phyloP scores from a whole-genome alignment of 2,329 filamentous ascomycete genomes.

The Fusarium xylarioides region DNA sequence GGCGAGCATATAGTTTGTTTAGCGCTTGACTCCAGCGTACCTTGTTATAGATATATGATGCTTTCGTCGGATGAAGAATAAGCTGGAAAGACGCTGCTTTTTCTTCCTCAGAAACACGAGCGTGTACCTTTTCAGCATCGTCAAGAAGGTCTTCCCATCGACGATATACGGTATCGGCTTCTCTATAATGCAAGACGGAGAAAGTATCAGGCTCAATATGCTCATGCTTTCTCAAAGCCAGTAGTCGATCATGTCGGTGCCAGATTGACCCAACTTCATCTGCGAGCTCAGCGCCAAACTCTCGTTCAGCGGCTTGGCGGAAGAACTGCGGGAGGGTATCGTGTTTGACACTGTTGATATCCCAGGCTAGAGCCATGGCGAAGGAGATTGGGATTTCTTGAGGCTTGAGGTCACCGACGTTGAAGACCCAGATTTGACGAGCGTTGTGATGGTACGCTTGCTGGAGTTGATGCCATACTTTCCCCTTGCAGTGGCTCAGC shows the following conservation, averaged over 20 bases:
- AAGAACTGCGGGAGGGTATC: slow-evolving; percentile 54
- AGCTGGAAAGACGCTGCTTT: slow-evolving; percentile 66
- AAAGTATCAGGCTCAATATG: slow-evolving; percentile 64
- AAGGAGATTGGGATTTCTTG: slow-evolving; percentile 64
- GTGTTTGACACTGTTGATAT: slow-evolving; percentile 57
- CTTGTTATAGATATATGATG: slow-evolving; percentile 60
- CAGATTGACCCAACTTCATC: slow-evolving; percentile 57
- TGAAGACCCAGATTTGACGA: slow-evolving; percentile 68
- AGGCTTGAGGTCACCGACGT: slow-evolving; percentile 70
- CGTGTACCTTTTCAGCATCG: slow-evolving; percentile 54
- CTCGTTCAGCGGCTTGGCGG: slow-evolving; percentile 55
- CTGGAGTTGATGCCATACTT: slow-evolving; percentile 61
- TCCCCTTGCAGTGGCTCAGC: slow-evolving; percentile 38
- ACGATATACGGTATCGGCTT: slow-evolving; percentile 60
- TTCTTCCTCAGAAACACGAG: slow-evolving; percentile 49
- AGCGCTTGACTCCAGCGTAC: slow-evolving; percentile 53
- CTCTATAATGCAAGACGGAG: slow-evolving; percentile 66
- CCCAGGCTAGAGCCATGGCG: slow-evolving; percentile 66
- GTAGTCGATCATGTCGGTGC: slow-evolving; percentile 57
- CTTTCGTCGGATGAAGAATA: slow-evolving; percentile 65
- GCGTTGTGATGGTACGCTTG: slow-evolving; percentile 60
- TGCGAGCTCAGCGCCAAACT: slow-evolving; percentile 57
- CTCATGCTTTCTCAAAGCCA: slow-evolving; percentile 65
- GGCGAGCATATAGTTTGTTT: slow-evolving; percentile 62
- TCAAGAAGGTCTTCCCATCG: slow-evolving; percentile 58